Base-by-base conservation (phyloP, 2,329 filamentous ascomycete species). In the Atkinsonella hypoxylon region DNA sequence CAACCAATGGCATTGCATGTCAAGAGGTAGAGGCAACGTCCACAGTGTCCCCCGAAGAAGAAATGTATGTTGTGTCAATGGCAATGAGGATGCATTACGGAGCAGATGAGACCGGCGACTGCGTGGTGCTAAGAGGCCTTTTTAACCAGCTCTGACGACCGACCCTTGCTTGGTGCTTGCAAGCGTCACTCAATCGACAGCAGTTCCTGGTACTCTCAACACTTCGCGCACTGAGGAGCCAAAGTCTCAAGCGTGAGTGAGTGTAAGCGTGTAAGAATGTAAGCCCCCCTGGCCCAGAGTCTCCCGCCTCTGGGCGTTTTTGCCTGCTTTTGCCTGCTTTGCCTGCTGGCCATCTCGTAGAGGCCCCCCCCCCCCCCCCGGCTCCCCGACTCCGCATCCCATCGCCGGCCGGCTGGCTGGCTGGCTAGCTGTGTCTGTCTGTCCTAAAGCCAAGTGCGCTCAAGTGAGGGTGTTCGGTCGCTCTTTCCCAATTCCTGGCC, bases 401-500 rank as follows among this genome's bases (percentile, higher is more conserved):
- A 20, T 8, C 31, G 7, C 45, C 26, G 15, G 10, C 30, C 45
- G 17, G 22, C 15, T 9, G 7, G 26, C 17, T 47, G 13, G 45
- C 45, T 17, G n/a, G 30, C 30, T 38, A 31, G 11, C 45, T 38
- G 45, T 20, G 42, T 22, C 20, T 11, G 42, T 17, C 26, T 22
- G n/a, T 44, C 44, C 22, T 1, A 40, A 40, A 45, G 13, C 22
- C 13, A 10, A 36, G 26, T 45, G 20, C 41, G 36, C 48, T 41
- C 22, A 17, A 47, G 30, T 45, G 50, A 40, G 31, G 56, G 55
- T 59, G 53, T 49, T 53, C 53, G 62, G 62, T 67, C 64, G 64
- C 64, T 65, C 64, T 60, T 67, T 50, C 63, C 64, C 63, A 61
- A 59, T 64, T 22, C 42, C 45, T 34, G 41, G 20, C 47, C 36